Base-by-base conservation (phyloP, 345 rosid species). In the Hevea brasiliensis region DNA sequence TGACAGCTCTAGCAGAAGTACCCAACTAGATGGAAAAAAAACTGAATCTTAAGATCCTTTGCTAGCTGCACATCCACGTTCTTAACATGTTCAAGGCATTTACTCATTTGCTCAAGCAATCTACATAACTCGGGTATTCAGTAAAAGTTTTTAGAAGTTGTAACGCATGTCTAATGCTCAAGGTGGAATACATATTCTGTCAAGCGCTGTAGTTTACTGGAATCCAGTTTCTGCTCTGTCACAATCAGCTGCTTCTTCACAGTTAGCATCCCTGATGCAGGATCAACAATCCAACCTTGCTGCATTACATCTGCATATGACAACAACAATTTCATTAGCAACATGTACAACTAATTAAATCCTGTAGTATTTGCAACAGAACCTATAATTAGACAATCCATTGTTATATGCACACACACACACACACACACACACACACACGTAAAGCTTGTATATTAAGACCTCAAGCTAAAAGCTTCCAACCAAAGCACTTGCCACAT, bases 101-200 rank as follows among this genome's bases (percentile, higher is more conserved):
- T 64, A 10, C 37, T 45, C 35, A 21, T 17, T 24, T 7, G 6
- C 24, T 21, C 21, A 13, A 13, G 29, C 5, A 12, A 69, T 13
- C 53, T 14, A 44, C 55, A 9, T 20, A 8, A 44, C 55, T 58
- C 1, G 8, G 23, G 26, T 20, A 17, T 44, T 6, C 17, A 50
- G 32, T 4, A 42, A n/a, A 13, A 70, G 29, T 21, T 37, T 58
- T 15, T 6, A 11, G n/a, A 2, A 8, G 42, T 62, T 62, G 44
- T 37, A 3, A 12, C 2, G 18, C 45, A 48, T 45, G 8, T 23
- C 67, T 71, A 90, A 74, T 87, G 92, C 84, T 93, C 94, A 27
- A 90, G 91, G 74, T 92, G 92, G 81, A 90, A 88, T 53, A 90
- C 92, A 65, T 86, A 95, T 74, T 96, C 94, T 0, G 97, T 95